These are phyloP conservation scores for Tulasnella sp. DNA, from an alignment of 768 basidiomycete species.

Conservation along the genomic window DNA sequence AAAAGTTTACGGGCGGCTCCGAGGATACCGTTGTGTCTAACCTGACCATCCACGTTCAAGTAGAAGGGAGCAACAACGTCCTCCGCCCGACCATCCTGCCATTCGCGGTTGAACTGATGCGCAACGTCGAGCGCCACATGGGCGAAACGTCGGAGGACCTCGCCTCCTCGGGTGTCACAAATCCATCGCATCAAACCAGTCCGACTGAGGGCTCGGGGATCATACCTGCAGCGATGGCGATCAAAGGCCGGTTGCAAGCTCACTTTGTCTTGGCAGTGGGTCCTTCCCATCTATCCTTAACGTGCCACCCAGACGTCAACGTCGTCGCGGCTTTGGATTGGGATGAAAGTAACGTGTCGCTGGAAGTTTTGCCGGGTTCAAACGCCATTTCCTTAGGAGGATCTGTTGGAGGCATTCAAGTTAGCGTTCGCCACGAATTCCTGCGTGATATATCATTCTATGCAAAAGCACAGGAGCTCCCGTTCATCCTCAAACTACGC, in stretches of 20 bases:
- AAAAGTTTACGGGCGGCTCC: constrained; percentile 45
- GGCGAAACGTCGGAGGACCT: constrained; percentile 48
- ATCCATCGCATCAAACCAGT: constrained; percentile 37
- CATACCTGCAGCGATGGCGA: constrained; percentile 35
- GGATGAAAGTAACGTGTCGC: constrained; percentile 91
- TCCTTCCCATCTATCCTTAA: constrained; percentile 80
- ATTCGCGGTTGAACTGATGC: constrained; percentile 77
- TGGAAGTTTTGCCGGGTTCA: constrained; percentile 75
- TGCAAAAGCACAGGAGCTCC: constrained; percentile 69
- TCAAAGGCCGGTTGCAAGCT: constrained; percentile 46
- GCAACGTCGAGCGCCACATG: constrained; percentile 70
- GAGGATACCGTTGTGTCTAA: constrained; percentile 55
- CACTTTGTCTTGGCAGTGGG: constrained; percentile 91
- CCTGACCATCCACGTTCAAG: constrained; percentile 81
- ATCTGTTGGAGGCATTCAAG: constrained; percentile 76
- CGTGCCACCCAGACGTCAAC: constrained; percentile 89
- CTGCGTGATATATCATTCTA: constrained; percentile 55
- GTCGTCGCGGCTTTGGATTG: constrained; percentile 88
- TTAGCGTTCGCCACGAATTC: constrained; percentile 70
- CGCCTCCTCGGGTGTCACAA: constrained; percentile 10
- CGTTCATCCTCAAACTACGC: constrained; percentile 52
- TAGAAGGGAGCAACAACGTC: constrained; percentile 86
- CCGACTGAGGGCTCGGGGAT: constrained; percentile 37
- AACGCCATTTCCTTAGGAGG: constrained; percentile 75
- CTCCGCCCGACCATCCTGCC: constrained; percentile 80